These are phyloP conservation scores for Sesbania bispinosa DNA, from an alignment of 306 rosid genomes.

Conservation along the genomic window DNA sequence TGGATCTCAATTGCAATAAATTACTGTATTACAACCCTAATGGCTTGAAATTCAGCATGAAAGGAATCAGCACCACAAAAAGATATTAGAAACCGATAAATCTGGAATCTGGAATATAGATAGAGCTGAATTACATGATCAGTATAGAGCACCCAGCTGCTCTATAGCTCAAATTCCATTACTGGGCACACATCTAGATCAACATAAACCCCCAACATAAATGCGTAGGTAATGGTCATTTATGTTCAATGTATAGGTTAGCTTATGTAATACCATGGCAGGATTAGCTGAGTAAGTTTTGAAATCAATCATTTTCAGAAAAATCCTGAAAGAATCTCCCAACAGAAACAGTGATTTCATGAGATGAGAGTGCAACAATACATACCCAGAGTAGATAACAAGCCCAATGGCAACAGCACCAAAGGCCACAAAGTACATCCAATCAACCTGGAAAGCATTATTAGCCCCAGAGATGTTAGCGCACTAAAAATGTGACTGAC, in stretches of 20 bases:
- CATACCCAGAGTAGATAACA: slow-evolving; percentile 82
- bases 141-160: not conserved
- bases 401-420: slow-evolving; percentile 71
- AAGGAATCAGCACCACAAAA: not conserved
- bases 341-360: not conserved
- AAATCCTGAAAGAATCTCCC: not conserved
- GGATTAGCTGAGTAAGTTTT: slow-evolving; percentile 4
- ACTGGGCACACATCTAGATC: not conserved
- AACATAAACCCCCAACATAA: not conserved
- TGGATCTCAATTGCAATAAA: no score
- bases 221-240: not conserved
- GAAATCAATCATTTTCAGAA: not conserved
- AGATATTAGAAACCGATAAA: not conserved
- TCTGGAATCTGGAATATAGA: not conserved
- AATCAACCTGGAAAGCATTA: slow-evolving; percentile 74
- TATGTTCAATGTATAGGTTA: not conserved
- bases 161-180: not conserved
- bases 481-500: not conserved
- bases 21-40: no score
- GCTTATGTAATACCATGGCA: not conserved
- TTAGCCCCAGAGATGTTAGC: slow-evolving; percentile 28
- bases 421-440: slow-evolving; percentile 91
- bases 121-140: not conserved
- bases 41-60: no score
- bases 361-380: slow-evolving; percentile 8